These are phyloP conservation scores for Aspergillus sp. DNA, from an alignment of 2,329 filamentous ascomycete species.

Conservation along the genomic window DNA sequence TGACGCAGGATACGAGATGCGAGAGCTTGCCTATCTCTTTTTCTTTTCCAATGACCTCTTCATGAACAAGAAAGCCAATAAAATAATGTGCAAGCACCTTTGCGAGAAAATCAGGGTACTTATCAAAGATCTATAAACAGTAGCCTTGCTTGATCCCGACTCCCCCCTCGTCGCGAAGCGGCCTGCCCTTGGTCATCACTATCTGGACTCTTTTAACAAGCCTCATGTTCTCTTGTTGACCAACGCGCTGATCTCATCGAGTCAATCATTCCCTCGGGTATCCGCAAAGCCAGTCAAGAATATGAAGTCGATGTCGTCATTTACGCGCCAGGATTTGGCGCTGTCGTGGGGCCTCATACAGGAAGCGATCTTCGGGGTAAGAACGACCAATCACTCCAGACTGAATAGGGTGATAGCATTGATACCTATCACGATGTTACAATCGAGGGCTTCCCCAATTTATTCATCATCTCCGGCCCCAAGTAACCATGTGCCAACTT, in stretches of 20 bases:
- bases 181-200: slow-evolving; percentile 25
- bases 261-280: slow-evolving; percentile 1
- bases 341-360: slow-evolving; percentile 40
- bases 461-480: slow-evolving; percentile 49
- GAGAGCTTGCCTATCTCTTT: slow-evolving; percentile 18
- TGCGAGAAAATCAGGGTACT: slow-evolving; percentile 36
- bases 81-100: slow-evolving; percentile 44
- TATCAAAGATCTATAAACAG: slow-evolving; percentile 39
- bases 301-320: slow-evolving; percentile 34
- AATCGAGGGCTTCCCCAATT: slow-evolving; percentile 47
- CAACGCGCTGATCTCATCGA: slow-evolving; percentile 22
- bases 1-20: slow-evolving; percentile 13
- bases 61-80: slow-evolving; percentile 43
- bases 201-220: slow-evolving; percentile 39
- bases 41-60: slow-evolving; percentile 42
- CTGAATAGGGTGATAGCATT: neutral
- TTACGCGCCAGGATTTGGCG: slow-evolving; percentile 47
- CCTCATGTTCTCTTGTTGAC: slow-evolving; percentile 51
- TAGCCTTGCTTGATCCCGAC: slow-evolving; percentile 28
- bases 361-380: slow-evolving; percentile 36
- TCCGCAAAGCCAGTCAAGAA: neutral
- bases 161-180: slow-evolving; percentile 24
- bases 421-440: slow-evolving; percentile 26
- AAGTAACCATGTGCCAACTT: slow-evolving; percentile 41
- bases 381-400: slow-evolving; percentile 25